Base-by-base conservation (phyloP, 2,329 filamentous ascomycete species). In the Colletotrichum destructivum region DNA sequence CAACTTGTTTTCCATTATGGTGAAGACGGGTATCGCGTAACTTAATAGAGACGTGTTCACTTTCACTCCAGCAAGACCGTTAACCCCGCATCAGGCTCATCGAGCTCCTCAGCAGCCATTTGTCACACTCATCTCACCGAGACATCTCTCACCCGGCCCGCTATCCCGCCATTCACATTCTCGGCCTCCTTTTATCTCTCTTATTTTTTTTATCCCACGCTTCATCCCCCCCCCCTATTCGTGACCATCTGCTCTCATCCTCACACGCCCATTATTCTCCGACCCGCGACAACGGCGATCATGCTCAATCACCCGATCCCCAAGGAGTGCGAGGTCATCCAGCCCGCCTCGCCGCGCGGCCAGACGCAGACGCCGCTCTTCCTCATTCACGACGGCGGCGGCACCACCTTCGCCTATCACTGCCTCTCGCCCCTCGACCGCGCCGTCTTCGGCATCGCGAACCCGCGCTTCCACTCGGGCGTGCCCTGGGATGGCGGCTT, bases 351-450 rank as follows among this genome's bases (percentile, higher is more conserved):
- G 31, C 65, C 69, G 38, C 7, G 64, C 9, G 52, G 38, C 15
- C 73, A 73, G 42, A 61, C 62, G 26, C 72, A 76, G 31, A 81
- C 82, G n/a, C 88, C 89, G 2, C 80, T 89, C 57, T 81, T 91
- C 69, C 83, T 91, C 54, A 81, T 90, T 49, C 89, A 91, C 79
- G 89, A 91, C 73, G 89, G 89, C 74, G 88, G 89, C 74, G 89
- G 89, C 76, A 91, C 89, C 2, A 86, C 85, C 2, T 90, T 88
- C 76, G 84, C 84, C 74, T 91, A 91, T 77, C 84, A 88, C 78
- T 87, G 85, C 73, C 82, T 91, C 4, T 82, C 85, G 21, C 76
- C 82, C 1, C 80, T 90, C 26, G 78, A 80, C 44, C 87, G 89
- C 6, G 79, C 82, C 21, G 78, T 89, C 47, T 89, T 87, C 73